Evolutionary conservation across 305 asterid species (phyloP).

Genomic region (Euphrasia arctica): DNA sequence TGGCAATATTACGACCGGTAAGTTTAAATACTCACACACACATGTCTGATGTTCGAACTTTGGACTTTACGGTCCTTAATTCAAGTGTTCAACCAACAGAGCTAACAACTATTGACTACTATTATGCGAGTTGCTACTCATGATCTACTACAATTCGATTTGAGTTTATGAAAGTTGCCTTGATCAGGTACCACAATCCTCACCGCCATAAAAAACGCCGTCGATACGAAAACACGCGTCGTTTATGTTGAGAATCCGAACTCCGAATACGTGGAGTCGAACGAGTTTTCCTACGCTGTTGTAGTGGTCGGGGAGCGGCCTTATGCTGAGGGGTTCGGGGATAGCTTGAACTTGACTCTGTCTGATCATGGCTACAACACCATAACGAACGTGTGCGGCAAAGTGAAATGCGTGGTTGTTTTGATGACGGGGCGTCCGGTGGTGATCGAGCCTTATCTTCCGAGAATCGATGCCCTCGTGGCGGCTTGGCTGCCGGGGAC

Average conservation of each 20-base stretch:
- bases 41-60: too few relatives aligned
- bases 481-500: constrained; percentile 72
- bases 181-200: constrained; percentile 53
- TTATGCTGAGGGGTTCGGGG: constrained; percentile 52
- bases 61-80: too few relatives aligned
- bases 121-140: too few relatives aligned
- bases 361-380: constrained; percentile 37
- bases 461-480: constrained; percentile 49
- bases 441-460: constrained; percentile 46
- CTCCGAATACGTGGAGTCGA: constrained; percentile 33
- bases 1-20: constrained; percentile 37
- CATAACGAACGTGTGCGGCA: constrained; percentile 46
- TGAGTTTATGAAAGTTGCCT: too few relatives aligned
- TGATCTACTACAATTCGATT: too few relatives aligned
- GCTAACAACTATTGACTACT: too few relatives aligned
- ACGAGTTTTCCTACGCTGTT: constrained; percentile 43
- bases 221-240: constrained; percentile 40
- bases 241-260: constrained; percentile 40
- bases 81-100: too few relatives aligned
- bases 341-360: constrained; percentile 50
- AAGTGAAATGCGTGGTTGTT: constrained; percentile 46
- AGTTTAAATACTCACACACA: not conserved
- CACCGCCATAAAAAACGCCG: constrained; percentile 38
- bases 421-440: constrained; percentile 56
- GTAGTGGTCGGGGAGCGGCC: constrained; percentile 63